phyloP scores from a whole-genome alignment of 2,329 filamentous ascomycete genomes.

The Alternaria incomplexa region DNA sequence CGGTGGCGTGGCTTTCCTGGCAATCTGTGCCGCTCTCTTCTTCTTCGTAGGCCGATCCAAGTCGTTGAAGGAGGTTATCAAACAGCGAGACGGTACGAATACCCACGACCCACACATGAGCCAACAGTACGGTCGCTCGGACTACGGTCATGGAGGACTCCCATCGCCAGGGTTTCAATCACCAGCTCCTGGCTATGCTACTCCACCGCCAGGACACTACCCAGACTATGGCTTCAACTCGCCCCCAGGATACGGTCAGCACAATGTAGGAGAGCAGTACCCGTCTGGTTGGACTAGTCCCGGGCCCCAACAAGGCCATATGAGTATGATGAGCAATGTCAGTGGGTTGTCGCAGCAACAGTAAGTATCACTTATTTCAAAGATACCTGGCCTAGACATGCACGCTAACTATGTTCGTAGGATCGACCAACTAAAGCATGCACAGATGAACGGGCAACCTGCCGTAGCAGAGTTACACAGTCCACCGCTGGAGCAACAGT shows the following conservation, averaged over 20 bases:
- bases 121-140: constrained; percentile 1
- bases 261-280: constrained; percentile 30
- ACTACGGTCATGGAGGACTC: constrained; percentile 12
- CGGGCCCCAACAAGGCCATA: constrained; percentile 20
- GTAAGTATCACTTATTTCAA: constrained; percentile 18
- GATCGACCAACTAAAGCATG: constrained; percentile 31
- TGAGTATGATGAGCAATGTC: constrained; percentile 26
- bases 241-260: constrained; percentile 32
- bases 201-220: constrained; percentile 13
- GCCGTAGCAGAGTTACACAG: constrained; percentile 29
- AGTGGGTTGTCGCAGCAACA: constrained; percentile 30
- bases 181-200: constrained; percentile 4
- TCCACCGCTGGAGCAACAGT: constrained; percentile 26
- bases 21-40: constrained; percentile 64
- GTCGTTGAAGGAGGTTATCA: constrained; percentile 34
- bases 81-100: constrained; percentile 5
- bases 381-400: background rate
- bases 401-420: constrained; percentile 11
- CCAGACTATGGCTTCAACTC: constrained; percentile 18
- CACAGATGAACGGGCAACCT: constrained; percentile 9
- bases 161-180: constrained; percentile 6
- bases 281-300: constrained; percentile 30
- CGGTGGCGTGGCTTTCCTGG: constrained; percentile 67
- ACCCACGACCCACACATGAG: constrained; percentile 1
- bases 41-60: constrained; percentile 66